Evolutionary conservation across 2,329 filamentous ascomycete species (phyloP).

Genomic region (Endoconidiophora laricicola): DNA sequence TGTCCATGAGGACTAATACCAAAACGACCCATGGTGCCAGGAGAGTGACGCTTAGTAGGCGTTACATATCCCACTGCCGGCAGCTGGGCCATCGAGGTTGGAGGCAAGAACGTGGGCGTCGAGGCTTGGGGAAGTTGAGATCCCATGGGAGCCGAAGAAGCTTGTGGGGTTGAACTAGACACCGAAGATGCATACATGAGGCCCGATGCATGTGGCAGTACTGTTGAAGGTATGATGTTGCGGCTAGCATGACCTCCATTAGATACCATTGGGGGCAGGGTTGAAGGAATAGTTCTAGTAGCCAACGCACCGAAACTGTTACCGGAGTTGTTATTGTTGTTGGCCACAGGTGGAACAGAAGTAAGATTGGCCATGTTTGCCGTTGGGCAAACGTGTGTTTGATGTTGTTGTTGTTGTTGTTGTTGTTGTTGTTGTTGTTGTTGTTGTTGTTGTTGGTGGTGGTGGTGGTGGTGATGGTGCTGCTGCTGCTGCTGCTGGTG

Average conservation of each 20-base stretch:
- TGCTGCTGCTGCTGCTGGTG: neutral
- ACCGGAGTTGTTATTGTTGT: neutral
- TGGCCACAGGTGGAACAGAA: neutral
- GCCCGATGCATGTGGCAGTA: too few species aligned
- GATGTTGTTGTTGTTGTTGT: neutral
- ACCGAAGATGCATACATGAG: too few species aligned
- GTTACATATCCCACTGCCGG: slow-evolving; percentile 25
- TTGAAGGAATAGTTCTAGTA: neutral
- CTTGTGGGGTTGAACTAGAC: too few species aligned
- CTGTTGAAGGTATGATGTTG: too few species aligned
- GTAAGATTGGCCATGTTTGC: neutral
- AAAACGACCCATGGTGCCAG: slow-evolving; percentile 28
- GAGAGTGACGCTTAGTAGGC: slow-evolving; percentile 36
- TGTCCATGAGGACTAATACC: slow-evolving; percentile 15
- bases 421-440: neutral
- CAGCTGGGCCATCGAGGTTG: slow-evolving; percentile 10
- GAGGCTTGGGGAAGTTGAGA: neutral
- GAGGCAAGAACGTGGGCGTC: slow-evolving; percentile 5
- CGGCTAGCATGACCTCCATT: too few species aligned
- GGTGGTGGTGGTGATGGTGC: too few species aligned
- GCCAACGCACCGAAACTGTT: neutral
- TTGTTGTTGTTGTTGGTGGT: neutral
- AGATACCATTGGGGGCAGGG: neutral
- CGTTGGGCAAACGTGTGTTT: neutral
- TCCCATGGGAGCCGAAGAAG: neutral